These are phyloP conservation scores for Apiospora hydei DNA, from an alignment of 2,329 filamentous ascomycete genomes.

Conservation along the genomic window DNA sequence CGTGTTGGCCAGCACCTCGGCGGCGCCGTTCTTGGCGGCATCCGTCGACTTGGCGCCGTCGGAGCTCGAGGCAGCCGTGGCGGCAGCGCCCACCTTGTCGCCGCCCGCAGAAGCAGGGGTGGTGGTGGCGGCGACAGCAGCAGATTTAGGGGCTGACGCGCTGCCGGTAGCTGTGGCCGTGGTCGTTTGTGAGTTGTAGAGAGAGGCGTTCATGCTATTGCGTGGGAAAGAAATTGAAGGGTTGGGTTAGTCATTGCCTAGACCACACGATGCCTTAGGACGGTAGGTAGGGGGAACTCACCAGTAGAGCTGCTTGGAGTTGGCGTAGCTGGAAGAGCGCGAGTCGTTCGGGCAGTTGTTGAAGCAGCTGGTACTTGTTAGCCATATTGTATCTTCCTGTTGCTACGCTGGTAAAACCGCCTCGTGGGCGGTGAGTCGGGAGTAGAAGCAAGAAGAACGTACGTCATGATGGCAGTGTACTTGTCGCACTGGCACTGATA, in stretches of 20 bases:
- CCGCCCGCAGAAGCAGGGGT: conserved; percentile 1
- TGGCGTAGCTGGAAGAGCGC: conserved; percentile 34
- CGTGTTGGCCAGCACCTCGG: conserved; percentile 26
- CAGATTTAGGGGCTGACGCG: conserved; percentile 22
- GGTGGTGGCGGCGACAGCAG: conserved; percentile 22
- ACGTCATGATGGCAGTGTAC: conserved; percentile 60
- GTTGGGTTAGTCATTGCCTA: background rate
- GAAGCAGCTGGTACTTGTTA: conserved; percentile 55
- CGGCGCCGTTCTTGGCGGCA: conserved; percentile 27
- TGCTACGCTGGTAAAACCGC: too few species aligned
- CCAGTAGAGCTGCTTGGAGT: conserved; percentile 40
- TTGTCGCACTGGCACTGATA: conserved; percentile 62
- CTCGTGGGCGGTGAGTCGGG: too few species aligned
- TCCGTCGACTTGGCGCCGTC: conserved; percentile 24
- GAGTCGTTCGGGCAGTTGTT: conserved; percentile 66
- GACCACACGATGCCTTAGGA: background rate
- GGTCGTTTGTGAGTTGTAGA: conserved; percentile 36
- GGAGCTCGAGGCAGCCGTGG: conserved; percentile 13
- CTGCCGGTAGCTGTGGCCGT: conserved; percentile 26
- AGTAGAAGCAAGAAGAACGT: conserved; percentile 30
- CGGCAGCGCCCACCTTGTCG: conserved; percentile 23
- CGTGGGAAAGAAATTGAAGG: background rate
- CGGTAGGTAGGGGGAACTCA: conserved; percentile 28
- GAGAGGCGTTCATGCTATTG: conserved; percentile 38
- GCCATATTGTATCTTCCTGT: too few species aligned